Percentiles rank a stretch among this genome's conserved stretches.
These are phyloP conservation scores for Pestalotiopsis sp. DNA, from an alignment of 2,329 filamentous ascomycete species.

Conservation along the genomic window DNA sequence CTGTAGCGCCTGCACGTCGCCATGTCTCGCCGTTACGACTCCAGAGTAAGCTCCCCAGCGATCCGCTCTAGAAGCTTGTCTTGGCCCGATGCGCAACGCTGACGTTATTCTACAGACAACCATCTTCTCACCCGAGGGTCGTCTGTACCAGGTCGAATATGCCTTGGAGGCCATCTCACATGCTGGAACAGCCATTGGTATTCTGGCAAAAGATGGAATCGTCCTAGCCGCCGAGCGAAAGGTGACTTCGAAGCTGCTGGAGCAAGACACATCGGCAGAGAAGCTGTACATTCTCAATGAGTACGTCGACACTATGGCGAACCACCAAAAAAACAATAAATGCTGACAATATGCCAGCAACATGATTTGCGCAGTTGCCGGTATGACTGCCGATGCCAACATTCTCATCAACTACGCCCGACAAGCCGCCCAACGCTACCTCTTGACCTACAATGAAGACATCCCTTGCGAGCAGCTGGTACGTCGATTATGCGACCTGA, in stretches of 20 bases:
- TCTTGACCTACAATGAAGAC: conserved; percentile 99
- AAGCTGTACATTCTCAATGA: conserved; percentile 99
- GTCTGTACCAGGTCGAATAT: conserved; percentile 99
- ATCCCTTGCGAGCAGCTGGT: conserved; percentile 99
- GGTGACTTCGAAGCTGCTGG: conserved; percentile 97
- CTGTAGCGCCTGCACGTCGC: conserved; percentile 31
- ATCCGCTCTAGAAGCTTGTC: conserved; percentile 15
- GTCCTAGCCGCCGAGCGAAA: conserved; percentile 97
- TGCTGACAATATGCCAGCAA: conserved; percentile 62
- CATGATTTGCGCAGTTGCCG: conserved; percentile 99
- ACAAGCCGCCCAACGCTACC: conserved; percentile 94
- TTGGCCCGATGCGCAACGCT: conserved; percentile 22
- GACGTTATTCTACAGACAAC: conserved; percentile 70
- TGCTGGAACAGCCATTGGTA: conserved; percentile 93
- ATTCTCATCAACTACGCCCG: conserved; percentile 99
- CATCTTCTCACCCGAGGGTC: conserved; percentile 99
- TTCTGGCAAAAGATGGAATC: conserved; percentile 97
- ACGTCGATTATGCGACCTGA: conserved; percentile 92
- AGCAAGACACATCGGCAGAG: conserved; percentile 99
- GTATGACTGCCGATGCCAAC: conserved; percentile 99
- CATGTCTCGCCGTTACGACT: conserved; percentile 98
- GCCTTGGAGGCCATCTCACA: conserved; percentile 98
- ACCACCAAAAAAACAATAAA: not conserved
- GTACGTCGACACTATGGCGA: conserved; percentile 53
- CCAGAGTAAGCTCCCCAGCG: conserved; percentile 68